Percentiles rank a stretch among this genome's conserved stretches.
phyloP scores from a whole-genome alignment of 306 rosid genomes.

The Inga oerstediana region DNA sequence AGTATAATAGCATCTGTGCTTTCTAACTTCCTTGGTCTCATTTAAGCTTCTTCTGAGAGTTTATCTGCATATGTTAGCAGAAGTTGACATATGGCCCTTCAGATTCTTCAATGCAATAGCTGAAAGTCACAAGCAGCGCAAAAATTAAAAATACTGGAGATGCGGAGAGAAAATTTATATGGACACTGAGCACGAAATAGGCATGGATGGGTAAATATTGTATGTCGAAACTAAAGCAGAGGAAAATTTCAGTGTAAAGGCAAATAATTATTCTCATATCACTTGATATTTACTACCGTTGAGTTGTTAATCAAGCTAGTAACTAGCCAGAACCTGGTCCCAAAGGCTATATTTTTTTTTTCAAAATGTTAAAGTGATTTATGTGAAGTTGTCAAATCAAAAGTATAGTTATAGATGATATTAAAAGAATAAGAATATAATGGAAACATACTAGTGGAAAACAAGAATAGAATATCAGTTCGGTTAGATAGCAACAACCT shows the following conservation, averaged over 20 bases:
- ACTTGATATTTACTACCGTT: background rate
- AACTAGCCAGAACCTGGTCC: background rate
- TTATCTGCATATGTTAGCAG: background rate
- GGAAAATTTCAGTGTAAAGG: background rate
- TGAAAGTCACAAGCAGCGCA: background rate
- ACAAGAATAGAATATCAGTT: background rate
- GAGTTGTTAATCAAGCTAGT: background rate
- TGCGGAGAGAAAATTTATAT: background rate
- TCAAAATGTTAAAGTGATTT: background rate
- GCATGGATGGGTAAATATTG: background rate
- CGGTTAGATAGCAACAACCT: background rate
- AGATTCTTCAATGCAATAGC: slow-evolving; percentile 30
- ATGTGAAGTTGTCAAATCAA: background rate
- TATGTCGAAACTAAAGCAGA: background rate
- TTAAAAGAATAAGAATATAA: background rate
- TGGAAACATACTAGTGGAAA: background rate
- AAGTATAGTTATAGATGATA: background rate
- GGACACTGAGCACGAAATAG: background rate
- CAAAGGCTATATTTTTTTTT: too few relatives aligned
- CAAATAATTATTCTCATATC: background rate
- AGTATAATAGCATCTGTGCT: background rate
- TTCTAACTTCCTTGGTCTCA: background rate
- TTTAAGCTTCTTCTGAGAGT: background rate
- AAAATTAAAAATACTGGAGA: background rate
- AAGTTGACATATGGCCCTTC: background rate